phyloP scores from a whole-genome alignment of 371 early-diverging fungal genomes.

The Syncephalis plumigaleata region DNA sequence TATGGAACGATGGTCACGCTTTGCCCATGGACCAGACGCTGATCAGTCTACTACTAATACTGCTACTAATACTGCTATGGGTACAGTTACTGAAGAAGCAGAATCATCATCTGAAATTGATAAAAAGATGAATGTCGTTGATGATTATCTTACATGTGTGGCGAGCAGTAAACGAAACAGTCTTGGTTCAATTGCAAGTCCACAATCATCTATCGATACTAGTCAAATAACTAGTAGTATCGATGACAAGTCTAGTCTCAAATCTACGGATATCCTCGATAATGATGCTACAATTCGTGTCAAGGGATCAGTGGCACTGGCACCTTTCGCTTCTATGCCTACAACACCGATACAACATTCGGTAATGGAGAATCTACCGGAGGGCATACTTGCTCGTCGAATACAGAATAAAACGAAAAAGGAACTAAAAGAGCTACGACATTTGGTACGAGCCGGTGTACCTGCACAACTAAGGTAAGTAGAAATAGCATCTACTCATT shows the following conservation, averaged over 20 bases:
- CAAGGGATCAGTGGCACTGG: conserved; percentile 7
- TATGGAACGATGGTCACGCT: neutral
- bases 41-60: no score
- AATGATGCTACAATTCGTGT: neutral
- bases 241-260: neutral
- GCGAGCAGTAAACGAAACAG: no score
- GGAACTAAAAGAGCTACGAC: conserved; percentile 15
- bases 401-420: conserved; percentile 11
- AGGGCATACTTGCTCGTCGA: conserved; percentile 14
- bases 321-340: conserved; percentile 9
- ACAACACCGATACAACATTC: conserved; percentile 1
- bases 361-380: neutral
- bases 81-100: no score
- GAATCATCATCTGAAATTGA: no score
- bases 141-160: no score
- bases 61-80: no score
- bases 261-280: neutral
- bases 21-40: neutral
- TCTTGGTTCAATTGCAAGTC: no score
- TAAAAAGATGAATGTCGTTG: no score
- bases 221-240: no score
- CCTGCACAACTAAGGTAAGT: conserved; percentile 5
- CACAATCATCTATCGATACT: no score
- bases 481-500: neutral
- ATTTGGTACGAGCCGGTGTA: conserved; percentile 15